Evolutionary conservation across 805 yeast species (phyloP).

Genomic region (Wickerhamomyces ciferrii): DNA sequence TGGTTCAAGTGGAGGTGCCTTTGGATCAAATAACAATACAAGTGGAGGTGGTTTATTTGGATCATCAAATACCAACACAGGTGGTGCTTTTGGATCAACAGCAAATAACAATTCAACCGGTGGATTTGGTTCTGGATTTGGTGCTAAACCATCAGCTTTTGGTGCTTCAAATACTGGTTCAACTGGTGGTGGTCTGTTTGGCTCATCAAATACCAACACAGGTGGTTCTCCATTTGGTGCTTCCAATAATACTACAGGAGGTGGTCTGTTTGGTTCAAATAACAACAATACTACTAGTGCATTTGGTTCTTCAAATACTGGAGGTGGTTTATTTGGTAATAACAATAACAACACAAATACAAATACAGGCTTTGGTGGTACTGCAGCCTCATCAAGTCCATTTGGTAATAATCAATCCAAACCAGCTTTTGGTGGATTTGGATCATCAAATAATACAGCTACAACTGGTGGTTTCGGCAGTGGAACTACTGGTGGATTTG

Average conservation of each 20-base stretch:
- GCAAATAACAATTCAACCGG: constrained; percentile 3
- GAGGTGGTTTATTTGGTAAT: constrained; percentile 43
- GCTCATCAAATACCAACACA: constrained; percentile 25
- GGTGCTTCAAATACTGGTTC: constrained; percentile 12
- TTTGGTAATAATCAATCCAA: constrained; percentile 21
- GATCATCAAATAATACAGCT: constrained; percentile 8
- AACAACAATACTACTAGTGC: constrained; percentile 8
- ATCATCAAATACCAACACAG: constrained; percentile 16
- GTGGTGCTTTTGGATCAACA: constrained; percentile 21
- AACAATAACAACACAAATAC: constrained; percentile 13
- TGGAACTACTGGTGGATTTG: constrained; percentile 21
- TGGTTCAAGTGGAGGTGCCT: constrained; percentile 31
- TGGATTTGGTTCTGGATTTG: constrained; percentile 24
- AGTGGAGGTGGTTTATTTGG: constrained; percentile 28
- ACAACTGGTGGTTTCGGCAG: constrained; percentile 9
- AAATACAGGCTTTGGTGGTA: constrained; percentile 28
- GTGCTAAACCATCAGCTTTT: constrained; percentile 17
- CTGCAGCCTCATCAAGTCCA: constrained; percentile 10
- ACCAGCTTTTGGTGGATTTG: constrained; percentile 30
- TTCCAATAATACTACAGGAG: constrained; percentile 15
- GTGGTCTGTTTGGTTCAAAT: constrained; percentile 35
- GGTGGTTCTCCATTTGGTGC: constrained; percentile 20
- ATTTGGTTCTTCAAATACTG: constrained; percentile 9
- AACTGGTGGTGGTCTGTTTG: constrained; percentile 32
- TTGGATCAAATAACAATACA: constrained; percentile 28